These are phyloP conservation scores for Phlegmacium glaucopus DNA, from an alignment of 768 basidiomycete genomes.

Conservation along the genomic window DNA sequence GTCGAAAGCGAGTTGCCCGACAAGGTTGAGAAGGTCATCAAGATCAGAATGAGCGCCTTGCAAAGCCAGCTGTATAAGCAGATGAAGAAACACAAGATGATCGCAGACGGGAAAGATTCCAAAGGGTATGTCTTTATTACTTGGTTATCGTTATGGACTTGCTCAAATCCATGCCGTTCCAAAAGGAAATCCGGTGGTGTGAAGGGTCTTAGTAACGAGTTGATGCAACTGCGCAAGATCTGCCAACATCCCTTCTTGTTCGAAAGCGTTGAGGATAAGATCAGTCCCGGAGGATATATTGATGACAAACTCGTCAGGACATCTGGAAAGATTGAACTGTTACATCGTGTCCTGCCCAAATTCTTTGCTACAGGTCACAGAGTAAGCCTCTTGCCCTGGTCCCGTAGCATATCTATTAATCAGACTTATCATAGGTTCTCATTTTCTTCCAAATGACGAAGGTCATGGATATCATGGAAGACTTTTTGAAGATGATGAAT, in stretches of 20 bases:
- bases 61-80: slow-evolving; percentile 94
- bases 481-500: slow-evolving; percentile 84
- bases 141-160: not conserved
- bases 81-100: slow-evolving; percentile 99
- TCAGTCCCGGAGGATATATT: slow-evolving; percentile 78
- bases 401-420: slow-evolving; percentile 1
- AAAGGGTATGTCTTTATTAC: slow-evolving; percentile 57
- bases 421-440: slow-evolving; percentile 56
- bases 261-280: slow-evolving; percentile 90
- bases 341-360: slow-evolving; percentile 90
- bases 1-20: slow-evolving; percentile 95
- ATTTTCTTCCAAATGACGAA: slow-evolving; percentile 99
- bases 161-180: slow-evolving; percentile 3
- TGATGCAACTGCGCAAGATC: slow-evolving; percentile 98
- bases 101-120: slow-evolving; percentile 73
- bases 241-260: slow-evolving; percentile 98
- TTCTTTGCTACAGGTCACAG: slow-evolving; percentile 91
- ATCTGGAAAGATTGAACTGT: slow-evolving; percentile 91
- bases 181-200: slow-evolving; percentile 73
- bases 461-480: slow-evolving; percentile 98
- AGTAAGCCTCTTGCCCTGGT: slow-evolving; percentile 36
- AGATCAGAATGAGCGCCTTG: slow-evolving; percentile 89
- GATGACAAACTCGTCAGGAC: slow-evolving; percentile 84
- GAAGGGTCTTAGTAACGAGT: slow-evolving; percentile 88
- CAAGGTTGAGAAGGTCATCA: slow-evolving; percentile 98